Evolutionary conservation across 805 yeast species (phyloP).

Genomic region (Tetrapisispora namnaoensis): DNA sequence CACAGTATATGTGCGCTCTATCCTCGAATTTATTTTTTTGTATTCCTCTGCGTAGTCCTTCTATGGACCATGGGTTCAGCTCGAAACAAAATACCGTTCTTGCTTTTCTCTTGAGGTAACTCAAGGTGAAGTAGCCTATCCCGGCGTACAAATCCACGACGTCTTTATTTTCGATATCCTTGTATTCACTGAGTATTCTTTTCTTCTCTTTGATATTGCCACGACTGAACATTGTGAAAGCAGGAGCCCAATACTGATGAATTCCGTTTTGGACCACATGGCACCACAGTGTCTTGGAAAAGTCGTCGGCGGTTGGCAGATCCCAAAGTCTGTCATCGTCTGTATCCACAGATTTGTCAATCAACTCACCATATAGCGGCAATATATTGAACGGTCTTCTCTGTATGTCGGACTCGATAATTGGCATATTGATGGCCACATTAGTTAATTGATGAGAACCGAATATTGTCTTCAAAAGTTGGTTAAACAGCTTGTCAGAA

Average conservation of each 20-base stretch:
- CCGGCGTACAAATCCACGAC: slow-evolving; percentile 74
- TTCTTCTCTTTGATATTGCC: slow-evolving; percentile 79
- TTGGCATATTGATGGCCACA: slow-evolving; percentile 64
- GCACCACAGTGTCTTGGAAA: slow-evolving; percentile 61
- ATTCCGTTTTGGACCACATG: slow-evolving; percentile 61
- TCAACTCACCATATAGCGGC: slow-evolving; percentile 54
- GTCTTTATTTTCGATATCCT: slow-evolving; percentile 31
- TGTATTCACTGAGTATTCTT: slow-evolving; percentile 42
- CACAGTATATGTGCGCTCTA: slow-evolving; percentile 4
- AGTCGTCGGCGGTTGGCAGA: slow-evolving; percentile 36
- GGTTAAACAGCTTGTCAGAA: slow-evolving; percentile 10
- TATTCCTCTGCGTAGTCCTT: slow-evolving; percentile 56
- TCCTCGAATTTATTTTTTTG: slow-evolving; percentile 32
- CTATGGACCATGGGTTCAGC: slow-evolving; percentile 73
- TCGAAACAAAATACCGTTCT: slow-evolving; percentile 64
- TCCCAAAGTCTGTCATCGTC: slow-evolving; percentile 13
- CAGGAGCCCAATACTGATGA: slow-evolving; percentile 74
- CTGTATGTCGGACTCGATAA: slow-evolving; percentile 43
- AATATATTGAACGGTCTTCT: slow-evolving; percentile 54
- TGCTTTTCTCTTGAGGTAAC: slow-evolving; percentile 52
- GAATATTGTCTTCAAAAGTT: slow-evolving; percentile 14
- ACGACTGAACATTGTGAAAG: slow-evolving; percentile 76
- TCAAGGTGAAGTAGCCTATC: slow-evolving; percentile 72
- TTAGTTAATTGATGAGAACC: slow-evolving; percentile 36
- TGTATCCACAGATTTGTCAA: slow-evolving; percentile 38